These are phyloP conservation scores for Clohesyomyces aquaticus DNA, from an alignment of 495 filamentous ascomycete genomes.

Conservation along the genomic window DNA sequence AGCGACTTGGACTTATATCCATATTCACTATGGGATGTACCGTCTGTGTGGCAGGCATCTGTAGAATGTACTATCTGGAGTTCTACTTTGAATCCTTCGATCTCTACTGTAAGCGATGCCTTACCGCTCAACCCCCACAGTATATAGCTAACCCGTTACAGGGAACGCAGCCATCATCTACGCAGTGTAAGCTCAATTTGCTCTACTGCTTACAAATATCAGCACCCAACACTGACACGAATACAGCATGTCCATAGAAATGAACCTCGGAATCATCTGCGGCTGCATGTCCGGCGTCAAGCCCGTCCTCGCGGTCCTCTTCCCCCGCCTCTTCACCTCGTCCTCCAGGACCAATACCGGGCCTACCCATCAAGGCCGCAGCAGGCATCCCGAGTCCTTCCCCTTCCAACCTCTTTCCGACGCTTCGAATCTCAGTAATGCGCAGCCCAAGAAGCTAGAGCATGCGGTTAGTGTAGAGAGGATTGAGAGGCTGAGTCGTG, in stretches of 20 bases:
- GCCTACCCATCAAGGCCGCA: constrained; percentile 15
- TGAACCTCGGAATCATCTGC: constrained; percentile 37
- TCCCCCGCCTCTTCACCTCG: constrained; percentile 32
- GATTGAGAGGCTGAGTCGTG: too few species aligned
- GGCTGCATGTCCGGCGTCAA: constrained; percentile 37
- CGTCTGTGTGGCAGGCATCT: constrained; percentile 30
- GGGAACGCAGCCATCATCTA: constrained; percentile 31
- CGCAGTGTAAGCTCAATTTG: not conserved
- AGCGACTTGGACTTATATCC: constrained; percentile 28
- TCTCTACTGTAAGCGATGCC: constrained; percentile 17
- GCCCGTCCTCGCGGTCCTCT: constrained; percentile 32
- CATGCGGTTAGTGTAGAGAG: constrained; percentile 1
- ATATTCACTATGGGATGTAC: constrained; percentile 29
- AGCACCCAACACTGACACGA: too few species aligned
- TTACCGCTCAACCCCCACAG: not conserved
- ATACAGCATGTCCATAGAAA: constrained; percentile 23
- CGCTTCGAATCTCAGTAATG: constrained; percentile 13
- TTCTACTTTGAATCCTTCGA: constrained; percentile 29
- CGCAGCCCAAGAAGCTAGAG: constrained; percentile 5
- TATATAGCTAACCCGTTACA: not conserved
- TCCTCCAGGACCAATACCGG: constrained; percentile 15
- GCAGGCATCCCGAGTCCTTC: constrained; percentile 25
- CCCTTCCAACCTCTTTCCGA: constrained; percentile 34
- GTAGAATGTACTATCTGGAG: constrained; percentile 36
- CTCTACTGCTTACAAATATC: not conserved